phyloP scores from a whole-genome alignment of 176 grass and related monocot genomes.

The Carex kokanica region DNA sequence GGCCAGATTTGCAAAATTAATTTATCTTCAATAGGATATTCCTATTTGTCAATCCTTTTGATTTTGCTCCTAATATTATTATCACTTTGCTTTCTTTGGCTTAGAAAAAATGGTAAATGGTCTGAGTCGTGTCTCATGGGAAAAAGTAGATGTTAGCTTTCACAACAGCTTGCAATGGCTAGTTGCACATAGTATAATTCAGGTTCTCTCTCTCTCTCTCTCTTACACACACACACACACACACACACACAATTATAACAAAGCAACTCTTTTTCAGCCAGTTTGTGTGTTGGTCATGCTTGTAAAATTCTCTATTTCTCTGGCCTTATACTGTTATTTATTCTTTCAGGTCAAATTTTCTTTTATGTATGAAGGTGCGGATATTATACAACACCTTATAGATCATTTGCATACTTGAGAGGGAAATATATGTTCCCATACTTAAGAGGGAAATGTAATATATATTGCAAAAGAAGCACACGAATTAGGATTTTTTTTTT shows the following conservation, averaged over 20 bases:
- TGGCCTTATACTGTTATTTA: not conserved
- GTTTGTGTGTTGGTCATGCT: not conserved
- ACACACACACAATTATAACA: not conserved
- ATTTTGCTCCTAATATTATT: not conserved
- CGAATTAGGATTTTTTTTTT: conserved; percentile 11
- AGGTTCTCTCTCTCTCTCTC: conserved; percentile 35
- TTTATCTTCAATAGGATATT: not conserved
- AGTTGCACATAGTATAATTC: conserved; percentile 75
- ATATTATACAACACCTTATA: conserved; percentile 70
- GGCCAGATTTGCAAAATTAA: not conserved
- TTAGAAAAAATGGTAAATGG: conserved; percentile 75
- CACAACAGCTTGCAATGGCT: conserved; percentile 57
- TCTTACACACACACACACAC: not conserved
- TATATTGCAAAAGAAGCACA: not conserved
- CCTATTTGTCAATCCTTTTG: not conserved
- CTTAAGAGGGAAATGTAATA: no score
- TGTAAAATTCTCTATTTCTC: not conserved
- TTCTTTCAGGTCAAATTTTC: conserved; percentile 49
- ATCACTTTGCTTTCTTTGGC: not conserved
- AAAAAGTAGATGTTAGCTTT: conserved; percentile 87
- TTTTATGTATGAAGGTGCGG: conserved; percentile 71
- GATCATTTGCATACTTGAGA: conserved; percentile 53
- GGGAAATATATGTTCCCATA: not conserved
- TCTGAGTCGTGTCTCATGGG: conserved; percentile 60
- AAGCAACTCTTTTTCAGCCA: not conserved